Evolutionary conservation across 306 rosid genomes (phyloP).

Genomic region (Lathyrus aphaca): DNA sequence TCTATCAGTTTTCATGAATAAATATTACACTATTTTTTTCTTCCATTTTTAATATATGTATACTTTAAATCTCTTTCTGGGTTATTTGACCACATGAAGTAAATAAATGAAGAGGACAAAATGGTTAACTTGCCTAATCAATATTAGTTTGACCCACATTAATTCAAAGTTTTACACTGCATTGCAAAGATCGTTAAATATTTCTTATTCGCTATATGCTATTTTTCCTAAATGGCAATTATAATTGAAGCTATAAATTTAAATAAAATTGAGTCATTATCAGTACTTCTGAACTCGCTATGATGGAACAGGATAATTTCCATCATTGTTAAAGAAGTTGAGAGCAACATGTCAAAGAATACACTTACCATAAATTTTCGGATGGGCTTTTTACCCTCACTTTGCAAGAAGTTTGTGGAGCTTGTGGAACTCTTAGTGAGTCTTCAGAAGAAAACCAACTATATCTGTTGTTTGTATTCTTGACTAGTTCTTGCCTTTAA

Average conservation of each 20-base stretch:
- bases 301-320: slow-evolving; percentile 79
- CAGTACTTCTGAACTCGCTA: slow-evolving; percentile 43
- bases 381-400: slow-evolving; percentile 77
- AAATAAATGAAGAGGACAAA: slow-evolving; percentile 2
- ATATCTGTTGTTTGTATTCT: slow-evolving; percentile 36
- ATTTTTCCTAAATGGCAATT: slow-evolving; percentile 28
- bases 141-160: slow-evolving; percentile 16
- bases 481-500: slow-evolving; percentile 36
- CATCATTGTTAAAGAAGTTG: slow-evolving; percentile 80
- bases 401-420: slow-evolving; percentile 80
- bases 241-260: slow-evolving; percentile 34
- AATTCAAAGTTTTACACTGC: slow-evolving; percentile 34
- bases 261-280: slow-evolving; percentile 31
- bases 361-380: slow-evolving; percentile 74
- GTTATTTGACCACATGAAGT: slow-evolving; percentile 16
- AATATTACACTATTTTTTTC: slow-evolving; percentile 2
- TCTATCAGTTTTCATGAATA: slow-evolving; percentile 25
- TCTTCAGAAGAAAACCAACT: slow-evolving; percentile 32
- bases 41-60: slow-evolving; percentile 2
- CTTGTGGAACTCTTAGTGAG: slow-evolving; percentile 88
- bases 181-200: slow-evolving; percentile 1
- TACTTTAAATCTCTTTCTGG: slow-evolving; percentile 27
- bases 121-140: slow-evolving; percentile 25
- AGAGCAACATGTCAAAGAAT: slow-evolving; percentile 79
- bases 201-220: slow-evolving; percentile 23